Evolutionary conservation across 2,329 filamentous ascomycete genomes (phyloP).

Genomic region (Hypoxylon sp.): DNA sequence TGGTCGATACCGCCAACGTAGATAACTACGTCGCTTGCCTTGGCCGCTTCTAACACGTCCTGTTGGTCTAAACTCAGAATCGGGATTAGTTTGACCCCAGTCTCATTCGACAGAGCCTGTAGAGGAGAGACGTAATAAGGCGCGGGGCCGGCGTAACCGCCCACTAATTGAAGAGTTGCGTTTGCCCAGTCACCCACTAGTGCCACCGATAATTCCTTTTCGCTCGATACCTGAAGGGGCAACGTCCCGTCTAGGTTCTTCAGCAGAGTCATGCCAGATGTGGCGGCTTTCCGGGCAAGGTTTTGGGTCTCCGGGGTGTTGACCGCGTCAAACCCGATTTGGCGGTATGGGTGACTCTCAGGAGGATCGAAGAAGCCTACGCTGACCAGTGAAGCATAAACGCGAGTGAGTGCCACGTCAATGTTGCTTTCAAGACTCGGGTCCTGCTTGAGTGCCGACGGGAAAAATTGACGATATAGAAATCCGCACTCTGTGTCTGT

Average conservation of each 20-base stretch:
- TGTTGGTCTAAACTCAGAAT: background rate
- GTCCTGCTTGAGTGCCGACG: constrained; percentile 4
- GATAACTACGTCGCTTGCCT: constrained; percentile 8
- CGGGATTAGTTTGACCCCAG: constrained; percentile 6
- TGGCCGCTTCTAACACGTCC: constrained; percentile 4
- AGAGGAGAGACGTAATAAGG: constrained; percentile 7
- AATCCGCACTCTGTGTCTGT: constrained; percentile 8
- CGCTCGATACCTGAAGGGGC: background rate
- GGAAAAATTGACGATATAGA: constrained; percentile 4
- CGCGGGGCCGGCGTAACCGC: constrained; percentile 2
- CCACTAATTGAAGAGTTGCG: constrained; percentile 5
- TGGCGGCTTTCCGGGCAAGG: constrained; percentile 1
- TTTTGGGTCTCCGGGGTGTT: constrained; percentile 6
- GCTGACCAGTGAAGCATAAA: constrained; percentile 5
- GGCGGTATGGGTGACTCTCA: constrained; percentile 3
- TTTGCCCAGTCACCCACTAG: constrained; percentile 16
- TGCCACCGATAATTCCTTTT: constrained; percentile 2
- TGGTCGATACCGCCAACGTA: constrained; percentile 15
- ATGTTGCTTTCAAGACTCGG: constrained; percentile 9
- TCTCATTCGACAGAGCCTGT: constrained; percentile 6
- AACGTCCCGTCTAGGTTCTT: constrained; percentile 8
- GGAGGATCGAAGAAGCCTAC: constrained; percentile 7
- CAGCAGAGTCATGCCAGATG: background rate
- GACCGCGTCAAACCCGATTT: constrained; percentile 9
- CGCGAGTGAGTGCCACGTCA: background rate